Evolutionary conservation across 1,284 basidiomycete genomes (phyloP), one percentile per base, ranked within the genome.

Genomic region (Ustilago sp.): DNA sequence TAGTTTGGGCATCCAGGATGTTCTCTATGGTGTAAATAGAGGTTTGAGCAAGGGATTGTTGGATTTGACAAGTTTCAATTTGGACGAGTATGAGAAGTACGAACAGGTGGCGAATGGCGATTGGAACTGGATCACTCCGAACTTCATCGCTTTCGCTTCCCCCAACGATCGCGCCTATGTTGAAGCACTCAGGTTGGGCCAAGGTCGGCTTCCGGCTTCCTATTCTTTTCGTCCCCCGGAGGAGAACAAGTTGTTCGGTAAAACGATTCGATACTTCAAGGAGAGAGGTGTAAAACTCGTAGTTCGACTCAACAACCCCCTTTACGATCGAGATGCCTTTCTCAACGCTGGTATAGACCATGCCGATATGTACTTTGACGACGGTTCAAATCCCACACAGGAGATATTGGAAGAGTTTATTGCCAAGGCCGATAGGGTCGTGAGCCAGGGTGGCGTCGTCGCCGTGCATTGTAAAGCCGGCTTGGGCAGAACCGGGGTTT

Each of bases 301-400:
- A 45, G 92, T 99, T 39, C 91, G 97, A 57, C 88, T 99, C 51
- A 99, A 99, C 86, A 96, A 95, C 77, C 91, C 94, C 80, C 89
- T 99, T 28, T 99, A 99, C 87, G 94, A 99, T 87, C 90, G 91
- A 64, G 88, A 89, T 61, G 90, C 93, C 11, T 99, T 99, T 87
- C 85, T 92, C 77, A 92, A 95, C 77, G 90, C 90, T 45, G 94
- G 94, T 4, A 95, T 99, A 81, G 91, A 93, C 73, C 96, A 99
- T 82, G 88, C 91, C 85, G 81, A 83, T 63, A 72, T 98, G 83
- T 98, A 97, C 87, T 99, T 98, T 83, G 95, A 98, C 87, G 96
- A 99, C 84, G 96, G 96, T n/a, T 95, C 93, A 35, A 97, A 96
- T 86, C 96, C 96, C 3, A 93, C 94, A 0, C 93, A 97, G 86